These are phyloP conservation scores for Xylaria sp. DNA, from an alignment of 2,329 filamentous ascomycete genomes.

Conservation along the genomic window DNA sequence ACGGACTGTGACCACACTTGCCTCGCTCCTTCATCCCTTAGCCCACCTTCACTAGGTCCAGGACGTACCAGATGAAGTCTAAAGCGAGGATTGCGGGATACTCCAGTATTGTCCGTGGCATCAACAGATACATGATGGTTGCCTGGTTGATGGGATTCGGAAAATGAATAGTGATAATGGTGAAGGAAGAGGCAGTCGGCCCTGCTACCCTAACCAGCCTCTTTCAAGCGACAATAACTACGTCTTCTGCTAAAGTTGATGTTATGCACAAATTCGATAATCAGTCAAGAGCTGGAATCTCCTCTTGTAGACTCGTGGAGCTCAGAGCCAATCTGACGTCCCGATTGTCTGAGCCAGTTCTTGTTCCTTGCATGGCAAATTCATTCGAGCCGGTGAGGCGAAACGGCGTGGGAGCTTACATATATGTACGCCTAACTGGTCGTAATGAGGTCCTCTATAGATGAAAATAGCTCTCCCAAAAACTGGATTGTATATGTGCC, in stretches of 20 bases:
- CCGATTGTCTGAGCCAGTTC: not conserved
- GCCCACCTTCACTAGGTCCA: not conserved
- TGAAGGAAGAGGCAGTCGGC: not conserved
- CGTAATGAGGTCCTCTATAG: conserved; percentile 10
- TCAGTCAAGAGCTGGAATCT: not conserved
- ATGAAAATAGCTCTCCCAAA: conserved; percentile 17
- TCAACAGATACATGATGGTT: not conserved
- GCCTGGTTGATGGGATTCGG: conserved; percentile 7
- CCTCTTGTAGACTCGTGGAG: not conserved
- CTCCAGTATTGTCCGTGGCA: not conserved
- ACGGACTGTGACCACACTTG: conserved; percentile 5
- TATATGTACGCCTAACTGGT: conserved; percentile 21
- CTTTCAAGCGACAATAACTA: not conserved
- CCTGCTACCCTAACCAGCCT: not conserved
- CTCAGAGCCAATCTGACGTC: not conserved
- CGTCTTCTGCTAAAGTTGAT: conserved; percentile 1
- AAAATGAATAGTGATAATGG: conserved; percentile 2
- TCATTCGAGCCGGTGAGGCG: not conserved
- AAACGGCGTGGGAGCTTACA: conserved; percentile 1
- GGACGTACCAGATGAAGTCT: not conserved
- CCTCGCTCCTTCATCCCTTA: not conserved
- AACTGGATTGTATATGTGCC: not conserved
- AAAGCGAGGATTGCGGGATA: not conserved
- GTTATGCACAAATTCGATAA: not conserved
- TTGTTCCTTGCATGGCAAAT: not conserved